Base-by-base conservation (phyloP, 179 eudicot genomes). In the Spinacia oleracea region DNA sequence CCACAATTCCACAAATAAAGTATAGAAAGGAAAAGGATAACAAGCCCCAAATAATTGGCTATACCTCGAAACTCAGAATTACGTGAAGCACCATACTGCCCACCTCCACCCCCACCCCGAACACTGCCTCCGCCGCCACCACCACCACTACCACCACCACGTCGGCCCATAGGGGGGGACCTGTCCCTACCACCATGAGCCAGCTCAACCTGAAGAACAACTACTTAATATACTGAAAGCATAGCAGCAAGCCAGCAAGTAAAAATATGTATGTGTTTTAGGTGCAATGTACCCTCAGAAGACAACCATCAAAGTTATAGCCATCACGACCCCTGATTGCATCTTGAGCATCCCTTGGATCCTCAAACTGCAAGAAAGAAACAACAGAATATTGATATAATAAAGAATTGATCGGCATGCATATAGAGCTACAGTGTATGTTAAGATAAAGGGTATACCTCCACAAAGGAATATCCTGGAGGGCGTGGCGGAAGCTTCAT, bases 111-210 rank as follows among this genome's bases (percentile, higher is more conserved):
- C 9, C 72, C 84, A 31, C 43, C 29, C 12, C 29, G 56, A 0
- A 46, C 78, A 34, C 80, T 56, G n/a, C 83, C 71, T 15, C 46
- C 78, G n/a, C 83, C 75, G 5, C 45, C 82, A 34, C 60, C 34
- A 2, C 51, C 65, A 0, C 74, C 80, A 53, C 78, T 78, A 21
- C 81, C 60, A 27, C 81, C 81, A 40, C 83, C 75, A 62, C 80
- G 87, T 15, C 83, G 83, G 8, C 78, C 83, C 66, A 80, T 42
- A 45, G 85, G 85, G 35, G 85, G 85, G 35, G 87, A 85, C 34
- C 83, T 79, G 25, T 75, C 83, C 51, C 83, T 80, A 77, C 87
- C 87, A 53, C 87, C 87, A 64, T 82, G 84, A 78, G 84, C 81
- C 50, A 82, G 64, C 60, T 82, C 84, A 50, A 82, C 84, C 84